phyloP scores from a whole-genome alignment of 2,329 filamentous ascomycete genomes.

The Colletotrichum paranaense region DNA sequence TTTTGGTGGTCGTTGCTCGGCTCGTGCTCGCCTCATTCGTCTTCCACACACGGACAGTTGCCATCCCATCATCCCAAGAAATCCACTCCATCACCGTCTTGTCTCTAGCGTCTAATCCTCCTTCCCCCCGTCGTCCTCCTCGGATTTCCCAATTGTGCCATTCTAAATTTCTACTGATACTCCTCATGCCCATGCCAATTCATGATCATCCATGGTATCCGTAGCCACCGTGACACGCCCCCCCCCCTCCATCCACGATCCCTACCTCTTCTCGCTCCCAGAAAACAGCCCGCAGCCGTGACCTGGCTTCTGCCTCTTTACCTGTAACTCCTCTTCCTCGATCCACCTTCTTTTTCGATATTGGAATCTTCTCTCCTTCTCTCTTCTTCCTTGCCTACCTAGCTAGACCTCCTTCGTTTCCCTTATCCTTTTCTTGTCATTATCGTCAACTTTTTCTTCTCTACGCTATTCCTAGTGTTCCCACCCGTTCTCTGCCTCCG shows the following conservation, averaged over 20 bases:
- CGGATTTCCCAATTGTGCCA: neutral
- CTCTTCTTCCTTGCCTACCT: neutral
- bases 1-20: neutral
- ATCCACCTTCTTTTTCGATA: constrained; percentile 18
- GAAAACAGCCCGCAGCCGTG: neutral
- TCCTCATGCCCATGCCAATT: neutral
- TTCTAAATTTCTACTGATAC: constrained; percentile 7
- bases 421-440: neutral
- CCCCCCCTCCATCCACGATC: neutral
- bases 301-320: constrained; percentile 22
- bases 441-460: neutral
- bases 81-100: neutral
- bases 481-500: neutral
- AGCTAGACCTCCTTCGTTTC: constrained; percentile 20
- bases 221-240: neutral
- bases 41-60: neutral
- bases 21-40: neutral
- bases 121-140: neutral
- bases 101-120: neutral
- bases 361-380: constrained; percentile 8
- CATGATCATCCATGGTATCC: constrained; percentile 10
- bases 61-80: neutral
- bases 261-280: neutral
- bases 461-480: neutral
- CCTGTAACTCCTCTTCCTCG: constrained; percentile 26